These are phyloP conservation scores for Trametes pubescens DNA, from an alignment of 1,284 basidiomycete species.

Conservation along the genomic window DNA sequence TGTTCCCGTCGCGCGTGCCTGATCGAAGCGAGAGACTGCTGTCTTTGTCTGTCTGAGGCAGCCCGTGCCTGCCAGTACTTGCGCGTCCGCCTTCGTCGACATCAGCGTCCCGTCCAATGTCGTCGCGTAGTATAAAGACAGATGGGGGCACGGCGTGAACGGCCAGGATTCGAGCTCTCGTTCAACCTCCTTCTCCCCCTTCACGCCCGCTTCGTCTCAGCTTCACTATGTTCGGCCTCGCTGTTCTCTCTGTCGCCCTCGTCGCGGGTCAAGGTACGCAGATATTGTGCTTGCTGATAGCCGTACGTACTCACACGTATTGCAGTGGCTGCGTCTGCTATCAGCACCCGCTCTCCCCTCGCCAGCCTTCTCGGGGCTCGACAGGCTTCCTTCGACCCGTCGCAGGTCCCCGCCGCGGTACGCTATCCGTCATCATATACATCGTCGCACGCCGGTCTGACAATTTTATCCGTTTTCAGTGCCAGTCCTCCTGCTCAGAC, in stretches of 20 bases:
- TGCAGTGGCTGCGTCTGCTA: slow-evolving; percentile 21
- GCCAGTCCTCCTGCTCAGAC: slow-evolving; percentile 20
- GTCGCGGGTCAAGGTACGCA: slow-evolving; percentile 31
- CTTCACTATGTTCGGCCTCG: slow-evolving; percentile 29
- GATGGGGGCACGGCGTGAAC: neutral
- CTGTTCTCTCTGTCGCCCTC: slow-evolving; percentile 27
- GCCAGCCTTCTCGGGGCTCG: slow-evolving; percentile 13
- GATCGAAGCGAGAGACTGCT: slow-evolving; percentile 5
- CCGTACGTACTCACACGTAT: neutral
- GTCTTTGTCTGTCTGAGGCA: slow-evolving; percentile 6
- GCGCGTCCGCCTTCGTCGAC: neutral
- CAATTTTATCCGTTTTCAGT: slow-evolving; percentile 6
- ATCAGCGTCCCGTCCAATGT: neutral
- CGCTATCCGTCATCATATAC: neutral
- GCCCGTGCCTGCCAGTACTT: neutral
- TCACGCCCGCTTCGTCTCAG: slow-evolving; percentile 4
- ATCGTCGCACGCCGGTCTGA: no score
- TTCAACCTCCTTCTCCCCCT: slow-evolving; percentile 7
- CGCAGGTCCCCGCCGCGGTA: slow-evolving; percentile 24
- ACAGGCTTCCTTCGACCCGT: slow-evolving; percentile 25
- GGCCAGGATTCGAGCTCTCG: slow-evolving; percentile 11
- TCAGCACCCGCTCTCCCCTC: slow-evolving; percentile 15
- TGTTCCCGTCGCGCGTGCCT: slow-evolving; percentile 8
- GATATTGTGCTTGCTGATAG: no score
- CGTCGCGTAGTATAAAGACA: slow-evolving; percentile 8